phyloP scores from a whole-genome alignment of 805 yeast genomes.

The Spathaspora sp. region DNA sequence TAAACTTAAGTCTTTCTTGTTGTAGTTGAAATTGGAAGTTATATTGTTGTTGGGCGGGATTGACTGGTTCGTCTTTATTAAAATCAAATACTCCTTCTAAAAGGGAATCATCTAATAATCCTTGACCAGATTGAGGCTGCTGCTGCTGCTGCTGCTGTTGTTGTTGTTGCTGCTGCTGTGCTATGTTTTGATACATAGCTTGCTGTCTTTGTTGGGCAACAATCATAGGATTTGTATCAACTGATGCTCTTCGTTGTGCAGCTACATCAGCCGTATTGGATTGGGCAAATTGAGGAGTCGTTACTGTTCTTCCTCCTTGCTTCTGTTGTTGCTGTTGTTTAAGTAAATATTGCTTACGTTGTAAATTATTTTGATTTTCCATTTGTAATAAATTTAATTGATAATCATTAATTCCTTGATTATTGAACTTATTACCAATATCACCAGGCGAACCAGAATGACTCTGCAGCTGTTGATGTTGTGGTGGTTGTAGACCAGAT shows the following conservation, averaged over 20 bases:
- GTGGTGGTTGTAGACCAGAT: slow-evolving; percentile 3
- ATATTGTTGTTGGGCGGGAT: slow-evolving; percentile 11
- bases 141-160: slow-evolving; percentile 5
- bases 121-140: slow-evolving; percentile 6
- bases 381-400: slow-evolving; percentile 16
- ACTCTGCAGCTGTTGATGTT: slow-evolving; percentile 1
- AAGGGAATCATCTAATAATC: slow-evolving; percentile 5
- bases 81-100: slow-evolving; percentile 2
- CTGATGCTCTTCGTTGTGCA: not conserved
- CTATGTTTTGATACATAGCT: slow-evolving; percentile 2
- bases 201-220: slow-evolving; percentile 4
- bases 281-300: slow-evolving; percentile 1
- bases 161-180: slow-evolving; percentile 4
- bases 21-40: slow-evolving; percentile 13
- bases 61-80: not conserved
- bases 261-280: not conserved
- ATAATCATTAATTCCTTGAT: slow-evolving; percentile 18
- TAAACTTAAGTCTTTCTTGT: slow-evolving; percentile 14
- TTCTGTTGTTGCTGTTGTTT: slow-evolving; percentile 13
- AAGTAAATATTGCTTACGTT: slow-evolving; percentile 16
- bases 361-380: slow-evolving; percentile 17
- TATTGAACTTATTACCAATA: slow-evolving; percentile 1
- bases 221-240: slow-evolving; percentile 1
- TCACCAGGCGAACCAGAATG: not conserved
- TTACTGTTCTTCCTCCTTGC: slow-evolving; percentile 8